Evolutionary conservation across 1,139 yeast genomes (phyloP).

Genomic region (Waltiozyma sp.): DNA sequence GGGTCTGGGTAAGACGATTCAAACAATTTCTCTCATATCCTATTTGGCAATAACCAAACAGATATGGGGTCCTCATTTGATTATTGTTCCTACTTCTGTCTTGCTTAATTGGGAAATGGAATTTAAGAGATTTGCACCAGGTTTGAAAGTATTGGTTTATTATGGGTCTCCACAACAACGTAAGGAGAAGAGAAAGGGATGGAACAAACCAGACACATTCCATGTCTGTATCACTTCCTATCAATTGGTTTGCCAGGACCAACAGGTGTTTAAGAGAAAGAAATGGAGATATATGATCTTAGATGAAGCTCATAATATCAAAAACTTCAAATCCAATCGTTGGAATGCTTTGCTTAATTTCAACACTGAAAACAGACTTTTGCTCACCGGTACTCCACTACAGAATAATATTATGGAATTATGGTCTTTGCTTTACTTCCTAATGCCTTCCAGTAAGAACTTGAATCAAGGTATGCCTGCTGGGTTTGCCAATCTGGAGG

Average conservation of each 20-base stretch:
- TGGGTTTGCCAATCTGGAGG: constrained; percentile 92
- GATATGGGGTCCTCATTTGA: constrained; percentile 96
- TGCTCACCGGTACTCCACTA: constrained; percentile 91
- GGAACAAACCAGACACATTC: constrained; percentile 95
- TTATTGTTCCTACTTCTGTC: constrained; percentile 97
- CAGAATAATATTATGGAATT: constrained; percentile 88
- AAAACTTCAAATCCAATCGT: constrained; percentile 88
- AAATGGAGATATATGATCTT: constrained; percentile 94
- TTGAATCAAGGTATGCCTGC: constrained; percentile 68
- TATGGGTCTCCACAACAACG: constrained; percentile 98
- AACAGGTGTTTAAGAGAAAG: constrained; percentile 83
- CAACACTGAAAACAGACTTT: constrained; percentile 77
- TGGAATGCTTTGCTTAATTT: constrained; percentile 95
- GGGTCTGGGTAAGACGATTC: constrained; percentile 98
- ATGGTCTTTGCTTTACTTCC: constrained; percentile 86
- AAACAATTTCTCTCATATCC: constrained; percentile 78
- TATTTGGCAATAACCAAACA: constrained; percentile 90
- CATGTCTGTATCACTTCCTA: constrained; percentile 96
- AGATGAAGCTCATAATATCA: constrained; percentile 97
- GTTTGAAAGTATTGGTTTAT: constrained; percentile 88
- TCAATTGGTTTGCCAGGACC: constrained; percentile 94
- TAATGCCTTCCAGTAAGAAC: constrained; percentile 79
- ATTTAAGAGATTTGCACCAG: constrained; percentile 96
- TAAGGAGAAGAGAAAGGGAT: constrained; percentile 89
- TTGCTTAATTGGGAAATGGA: constrained; percentile 99